Percentiles rank a stretch among this genome's conserved stretches.
Conservation (phyloP, 2,329 filamentous ascomycete genomes). For the Gyromitra esculenta region DNA sequence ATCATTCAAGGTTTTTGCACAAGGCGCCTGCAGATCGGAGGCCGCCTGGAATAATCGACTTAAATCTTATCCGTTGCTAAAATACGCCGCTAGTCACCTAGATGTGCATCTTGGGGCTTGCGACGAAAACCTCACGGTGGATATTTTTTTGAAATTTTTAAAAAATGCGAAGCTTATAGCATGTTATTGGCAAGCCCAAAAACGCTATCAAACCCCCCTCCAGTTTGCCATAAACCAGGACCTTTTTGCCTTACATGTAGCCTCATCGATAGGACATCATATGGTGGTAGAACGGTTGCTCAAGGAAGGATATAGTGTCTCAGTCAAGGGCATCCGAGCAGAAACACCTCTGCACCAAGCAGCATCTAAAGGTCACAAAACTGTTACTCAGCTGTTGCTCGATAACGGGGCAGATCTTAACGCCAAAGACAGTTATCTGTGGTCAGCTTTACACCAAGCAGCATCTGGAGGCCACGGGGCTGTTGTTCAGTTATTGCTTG, state of each 20-base stretch:
- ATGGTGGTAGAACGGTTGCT: not conserved
- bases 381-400: not conserved
- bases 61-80: not conserved
- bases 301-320: not conserved
- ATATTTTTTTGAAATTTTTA: not conserved
- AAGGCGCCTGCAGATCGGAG: not conserved
- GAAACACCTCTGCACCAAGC: not conserved
- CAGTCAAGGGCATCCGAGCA: not conserved
- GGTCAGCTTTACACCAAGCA: not conserved
- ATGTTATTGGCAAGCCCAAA: not conserved
- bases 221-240: no score
- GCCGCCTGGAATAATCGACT: not conserved
- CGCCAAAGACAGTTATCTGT: not conserved
- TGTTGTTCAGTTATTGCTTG: not conserved
- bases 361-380: not conserved
- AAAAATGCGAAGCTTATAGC: not conserved
- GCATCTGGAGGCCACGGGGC: not conserved
- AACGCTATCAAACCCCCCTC: no score
- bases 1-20: not conserved
- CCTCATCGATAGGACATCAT: not conserved
- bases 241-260: not conserved
- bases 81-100: not conserved
- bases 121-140: not conserved
- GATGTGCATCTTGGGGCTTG: not conserved
- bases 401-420: not conserved